Base-by-base conservation (phyloP, 192 early-diverging fungal genomes). In the Cetraspora pellucida region DNA sequence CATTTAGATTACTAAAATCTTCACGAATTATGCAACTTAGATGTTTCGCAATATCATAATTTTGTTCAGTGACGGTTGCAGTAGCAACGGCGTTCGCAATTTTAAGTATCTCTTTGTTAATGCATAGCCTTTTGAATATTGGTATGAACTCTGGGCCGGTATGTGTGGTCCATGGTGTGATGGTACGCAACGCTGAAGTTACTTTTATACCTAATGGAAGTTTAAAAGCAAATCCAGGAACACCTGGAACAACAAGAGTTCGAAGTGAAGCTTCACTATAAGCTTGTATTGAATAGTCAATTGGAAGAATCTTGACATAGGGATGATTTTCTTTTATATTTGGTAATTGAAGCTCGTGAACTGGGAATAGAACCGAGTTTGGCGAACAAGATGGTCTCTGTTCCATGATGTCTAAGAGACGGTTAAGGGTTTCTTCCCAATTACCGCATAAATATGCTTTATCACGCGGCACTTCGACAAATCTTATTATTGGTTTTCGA, bases 1-100 rank as follows among this genome's bases (percentile, higher is more conserved):
- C 87, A 28, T 76, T 80, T 11, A 80, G 82, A 17, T 82, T 68
- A 64, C 85, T 84, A 2, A 86, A 77, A 21, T 82, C 84, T 46
- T 89, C 85, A 44, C 90, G 84, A 31, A 90, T 74, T 19, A 91
- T 79, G 46, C 85, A 85, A 50, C 85, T 83, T 30, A 88, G 86
- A 77, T 90, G 89, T 52, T 91, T 91, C 31, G 90, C 86, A 27
- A 89, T 78, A 72, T 91, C 85, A 76, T 77, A 83, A 77, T 91
- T 84, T 0, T 78, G 80, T 59, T 89, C 77, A 23, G 43, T 79
- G 31, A 85, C 84, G 23, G 84, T 82, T 3, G 80, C 81, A 44
- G 86, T 88, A 50, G 89, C 84, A 6, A 87, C 74, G 76, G 90
- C 90, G 44, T 84, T 83, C 46, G 85, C 80, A 63, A 90, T 84